Evolutionary conservation across 108 stramenopile genomes (phyloP), one percentile per base, ranked within the genome.

Genomic region (Nitzschia palea): DNA sequence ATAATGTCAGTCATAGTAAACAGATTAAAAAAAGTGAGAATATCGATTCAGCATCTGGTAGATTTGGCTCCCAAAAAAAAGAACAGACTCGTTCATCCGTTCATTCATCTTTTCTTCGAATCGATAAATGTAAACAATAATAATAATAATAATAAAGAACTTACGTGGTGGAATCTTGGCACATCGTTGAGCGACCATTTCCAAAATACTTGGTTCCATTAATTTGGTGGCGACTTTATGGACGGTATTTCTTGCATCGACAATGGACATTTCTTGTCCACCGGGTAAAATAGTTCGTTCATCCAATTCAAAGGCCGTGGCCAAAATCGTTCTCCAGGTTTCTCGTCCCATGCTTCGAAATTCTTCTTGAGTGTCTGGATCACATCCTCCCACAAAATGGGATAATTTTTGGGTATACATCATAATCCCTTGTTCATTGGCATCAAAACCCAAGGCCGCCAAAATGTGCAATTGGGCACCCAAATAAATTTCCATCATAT

Each of bases 221-320:
- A 95, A 81, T 60, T 77, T 70, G 59, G 84, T 53, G 14, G 89
- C 79, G 5, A 95, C 89, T 56, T 78, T 87, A 71, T 95, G 90
- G 79, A 93, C 90, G 25, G 81, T 70, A 51, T 91, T 87, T 10
- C 94, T 60, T 0, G 91, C 94, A 68, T 93, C 85, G 15, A 90
- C 87, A 34, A 95, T 80, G 34, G 60, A 52, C 71, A 95, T 26
- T 71, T 76, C 74, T 2, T 65, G 44, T 15, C 40, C 55, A 34
- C 55, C 28, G 0, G 37, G 25, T n/a, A 5, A 9, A 20, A 54
- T 59, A 10, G 50, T 62, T 1, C 82, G 57, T 22, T 80, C 35
- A 47, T 70, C 68, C 35, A 90, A 42, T 35, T 75, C 75, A 70
- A 90, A 95, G 55, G 91, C 89, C 0, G 76, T 71, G 0, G 68